Conservation (phyloP, 169 alveolate genomes). For the Cyclospora cayetanensis region DNA sequence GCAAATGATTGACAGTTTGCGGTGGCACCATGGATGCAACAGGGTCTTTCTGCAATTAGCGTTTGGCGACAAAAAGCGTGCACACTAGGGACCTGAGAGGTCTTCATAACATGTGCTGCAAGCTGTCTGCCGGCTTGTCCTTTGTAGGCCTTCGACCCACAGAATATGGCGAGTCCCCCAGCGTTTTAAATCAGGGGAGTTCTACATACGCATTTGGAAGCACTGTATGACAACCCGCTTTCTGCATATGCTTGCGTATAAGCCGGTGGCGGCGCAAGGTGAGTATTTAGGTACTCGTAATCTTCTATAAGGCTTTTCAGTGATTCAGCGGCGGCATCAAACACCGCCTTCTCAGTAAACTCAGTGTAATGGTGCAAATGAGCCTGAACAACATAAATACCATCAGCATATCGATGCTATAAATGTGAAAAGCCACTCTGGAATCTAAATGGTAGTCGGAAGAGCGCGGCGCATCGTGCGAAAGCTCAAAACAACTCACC, state of each 20-base stretch:
- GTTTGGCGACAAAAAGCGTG: no score
- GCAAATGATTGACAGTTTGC: no score
- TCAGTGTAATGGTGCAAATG: constrained; percentile 67
- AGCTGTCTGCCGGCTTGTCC: no score
- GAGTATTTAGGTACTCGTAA: constrained; percentile 6
- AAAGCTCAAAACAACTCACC: not conserved
- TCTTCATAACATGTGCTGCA: no score
- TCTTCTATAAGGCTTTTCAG: not conserved
- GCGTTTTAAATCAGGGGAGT: no score
- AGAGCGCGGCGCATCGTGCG: not conserved
- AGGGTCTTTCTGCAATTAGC: no score
- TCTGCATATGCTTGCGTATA: not conserved
- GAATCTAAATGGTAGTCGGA: not conserved
- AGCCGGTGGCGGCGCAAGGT: constrained; percentile 44
- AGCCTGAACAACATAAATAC: constrained; percentile 2
- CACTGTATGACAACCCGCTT: no score
- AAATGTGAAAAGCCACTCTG: not conserved
- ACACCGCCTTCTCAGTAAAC: not conserved
- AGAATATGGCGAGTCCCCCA: no score
- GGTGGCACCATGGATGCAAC: no score
- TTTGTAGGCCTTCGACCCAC: no score
- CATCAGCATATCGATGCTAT: not conserved
- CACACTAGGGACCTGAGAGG: no score
- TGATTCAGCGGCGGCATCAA: constrained; percentile 44
- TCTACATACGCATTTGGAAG: no score